These are phyloP conservation scores for Zygoascus biomembranicola DNA, from an alignment of 805 yeast species.

Conservation along the genomic window DNA sequence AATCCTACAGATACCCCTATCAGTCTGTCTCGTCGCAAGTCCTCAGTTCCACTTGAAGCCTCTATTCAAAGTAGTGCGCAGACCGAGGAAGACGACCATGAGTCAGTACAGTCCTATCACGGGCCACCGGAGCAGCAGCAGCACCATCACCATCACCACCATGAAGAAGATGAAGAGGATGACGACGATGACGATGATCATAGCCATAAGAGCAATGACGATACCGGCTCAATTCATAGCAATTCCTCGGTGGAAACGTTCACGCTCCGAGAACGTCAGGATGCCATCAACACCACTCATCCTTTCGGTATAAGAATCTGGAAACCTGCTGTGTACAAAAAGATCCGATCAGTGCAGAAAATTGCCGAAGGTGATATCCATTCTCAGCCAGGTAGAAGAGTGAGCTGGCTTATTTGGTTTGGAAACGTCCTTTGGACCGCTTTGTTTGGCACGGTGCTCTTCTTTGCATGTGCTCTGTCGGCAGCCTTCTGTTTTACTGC, in stretches of 20 bases:
- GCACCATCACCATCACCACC: slow-evolving; percentile 5
- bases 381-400: slow-evolving; percentile 48
- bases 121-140: slow-evolving; percentile 9
- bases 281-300: slow-evolving; percentile 92
- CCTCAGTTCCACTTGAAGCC: background rate
- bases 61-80: slow-evolving; percentile 7
- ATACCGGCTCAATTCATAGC: slow-evolving; percentile 15
- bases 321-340: slow-evolving; percentile 96
- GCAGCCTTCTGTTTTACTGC: slow-evolving; percentile 38
- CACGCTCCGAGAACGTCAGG: slow-evolving; percentile 86
- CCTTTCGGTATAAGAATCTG: slow-evolving; percentile 98
- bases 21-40: background rate
- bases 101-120: background rate
- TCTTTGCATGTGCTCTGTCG: slow-evolving; percentile 43
- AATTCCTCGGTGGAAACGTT: slow-evolving; percentile 60
- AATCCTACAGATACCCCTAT: background rate
- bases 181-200: slow-evolving; percentile 18
- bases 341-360: slow-evolving; percentile 80
- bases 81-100: background rate
- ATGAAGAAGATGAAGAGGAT: slow-evolving; percentile 13
- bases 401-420: slow-evolving; percentile 53
- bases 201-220: slow-evolving; percentile 29
- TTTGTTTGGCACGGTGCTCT: slow-evolving; percentile 61
- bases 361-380: slow-evolving; percentile 93
- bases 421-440: slow-evolving; percentile 69